These are phyloP conservation scores for Hysterangium stoloniferum DNA, from an alignment of 768 basidiomycete species.

Conservation along the genomic window DNA sequence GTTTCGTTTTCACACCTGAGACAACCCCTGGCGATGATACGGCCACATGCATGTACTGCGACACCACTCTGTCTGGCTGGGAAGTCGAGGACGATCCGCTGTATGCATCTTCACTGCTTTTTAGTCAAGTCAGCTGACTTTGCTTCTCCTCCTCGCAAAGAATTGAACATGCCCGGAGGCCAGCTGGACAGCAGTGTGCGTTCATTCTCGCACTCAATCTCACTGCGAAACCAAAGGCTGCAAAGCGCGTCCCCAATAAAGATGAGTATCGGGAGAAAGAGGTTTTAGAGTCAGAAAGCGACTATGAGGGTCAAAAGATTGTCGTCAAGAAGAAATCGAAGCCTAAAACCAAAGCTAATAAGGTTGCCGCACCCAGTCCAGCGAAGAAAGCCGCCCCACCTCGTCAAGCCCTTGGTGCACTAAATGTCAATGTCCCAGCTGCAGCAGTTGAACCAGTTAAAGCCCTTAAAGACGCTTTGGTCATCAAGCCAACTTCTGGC, in stretches of 20 bases:
- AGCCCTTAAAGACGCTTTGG: neutral
- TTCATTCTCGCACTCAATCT: constrained; percentile 30
- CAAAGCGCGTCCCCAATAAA: neutral
- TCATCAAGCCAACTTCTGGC: constrained; percentile 1
- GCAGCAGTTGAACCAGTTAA: neutral
- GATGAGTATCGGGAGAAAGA: neutral
- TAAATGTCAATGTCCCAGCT: constrained; percentile 8
- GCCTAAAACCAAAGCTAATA: neutral
- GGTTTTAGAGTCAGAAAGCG: neutral
- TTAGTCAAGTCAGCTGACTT: no score
- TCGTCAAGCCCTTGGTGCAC: neutral
- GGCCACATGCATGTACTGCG: constrained; percentile 81
- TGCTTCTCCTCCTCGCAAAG: no score
- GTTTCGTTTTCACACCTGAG: constrained; percentile 76
- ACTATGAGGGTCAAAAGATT: neutral
- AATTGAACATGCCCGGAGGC: constrained; percentile 55
- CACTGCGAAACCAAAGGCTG: constrained; percentile 1
- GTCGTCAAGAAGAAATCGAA: constrained; percentile 6
- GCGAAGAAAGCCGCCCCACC: constrained; percentile 5
- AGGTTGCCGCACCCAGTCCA: constrained; percentile 3
- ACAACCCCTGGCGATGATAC: constrained; percentile 58
- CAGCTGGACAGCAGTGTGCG: constrained; percentile 49
- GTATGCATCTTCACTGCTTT: constrained; percentile 50
- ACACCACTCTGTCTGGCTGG: constrained; percentile 77
- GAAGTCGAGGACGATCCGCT: constrained; percentile 78